Conservation (phyloP, 352 stramenopile genomes). For the Salisapilia sapeloensis region DNA sequence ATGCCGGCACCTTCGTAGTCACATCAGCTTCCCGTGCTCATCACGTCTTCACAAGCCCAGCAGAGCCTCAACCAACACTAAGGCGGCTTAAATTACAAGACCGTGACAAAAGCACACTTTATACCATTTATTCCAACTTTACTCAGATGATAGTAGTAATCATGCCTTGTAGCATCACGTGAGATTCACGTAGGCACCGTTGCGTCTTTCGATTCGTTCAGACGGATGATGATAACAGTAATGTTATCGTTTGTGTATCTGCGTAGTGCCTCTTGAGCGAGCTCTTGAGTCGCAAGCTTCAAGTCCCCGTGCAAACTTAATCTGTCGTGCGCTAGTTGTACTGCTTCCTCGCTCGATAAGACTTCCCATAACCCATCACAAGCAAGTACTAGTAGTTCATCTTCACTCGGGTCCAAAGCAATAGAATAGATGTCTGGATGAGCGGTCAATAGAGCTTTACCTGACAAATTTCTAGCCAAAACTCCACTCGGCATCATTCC, state of each 20-base stretch:
- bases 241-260: slow-evolving; percentile 73
- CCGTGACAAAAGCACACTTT: too few relatives aligned
- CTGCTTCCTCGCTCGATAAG: slow-evolving; percentile 44
- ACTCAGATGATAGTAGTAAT: too few relatives aligned
- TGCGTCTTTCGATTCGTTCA: too few relatives aligned
- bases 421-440: slow-evolving; percentile 27
- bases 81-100: too few relatives aligned
- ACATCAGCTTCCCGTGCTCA: too few relatives aligned
- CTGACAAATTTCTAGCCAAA: too few relatives aligned
- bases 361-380: slow-evolving; percentile 79
- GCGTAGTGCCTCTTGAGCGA: slow-evolving; percentile 54
- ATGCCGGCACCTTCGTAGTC: too few relatives aligned
- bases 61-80: too few relatives aligned
- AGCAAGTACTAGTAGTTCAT: slow-evolving; percentile 58
- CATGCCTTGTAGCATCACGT: too few relatives aligned
- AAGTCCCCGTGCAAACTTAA: slow-evolving; percentile 30
- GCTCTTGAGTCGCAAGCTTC: slow-evolving; percentile 40
- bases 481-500: slow-evolving; percentile 19
- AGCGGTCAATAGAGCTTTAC: slow-evolving; percentile 30
- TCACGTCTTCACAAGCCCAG: too few relatives aligned
- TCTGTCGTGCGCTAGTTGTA: slow-evolving; percentile 27
- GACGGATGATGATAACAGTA: slow-evolving; percentile 25
- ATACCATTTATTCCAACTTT: too few relatives aligned
- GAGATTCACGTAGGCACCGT: too few relatives aligned
- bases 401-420: slow-evolving; percentile 12